Evolutionary conservation across 208 protist species (phyloP), one percentile per base, ranked within the genome.

Genomic region (Leptomonas pyrrhocoris): DNA sequence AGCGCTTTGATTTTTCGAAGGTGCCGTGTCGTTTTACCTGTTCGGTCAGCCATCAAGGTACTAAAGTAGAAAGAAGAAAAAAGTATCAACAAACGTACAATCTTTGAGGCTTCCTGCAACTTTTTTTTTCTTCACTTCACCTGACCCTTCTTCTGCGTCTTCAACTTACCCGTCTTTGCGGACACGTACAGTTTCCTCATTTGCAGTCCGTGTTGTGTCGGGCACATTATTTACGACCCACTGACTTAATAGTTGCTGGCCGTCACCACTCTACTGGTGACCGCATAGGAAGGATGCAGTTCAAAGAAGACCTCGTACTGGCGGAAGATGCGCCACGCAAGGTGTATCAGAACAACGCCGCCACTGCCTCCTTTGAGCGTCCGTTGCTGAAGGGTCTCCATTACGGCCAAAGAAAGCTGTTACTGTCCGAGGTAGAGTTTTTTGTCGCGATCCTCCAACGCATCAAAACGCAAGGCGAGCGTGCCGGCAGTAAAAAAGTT

Each of bases 361-460:
- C 73, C 36, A 72, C 77, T 6, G 60, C 65, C 0, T 76, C 74
- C 9, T 76, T 90, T 15, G 78, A 86, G 18, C 53, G 74, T 19
- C 51, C 84, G 16, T 73, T 89, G 18, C 19, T 86, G 21, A 96
- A 96, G 57, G 81, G 92, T 7, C 77, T 96, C 30, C 97, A 99
- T 78, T 99, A 89, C 81, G 97, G 97, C 18, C 96, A 99, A 83
- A 82, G 97, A 21, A 98, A 99, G 73, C 71, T 98, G 56, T 77
- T 98, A 5, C 69, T 99, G 5, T 96, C 91, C 2, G 96, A 98
- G 74, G 84, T 99, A 34, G 93, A 98, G 83, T 98, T 98, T 63
- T 84, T 98, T 16, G 79, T 81, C 18, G 70, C 74, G 7, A 74
- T 91, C 34, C 16, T 38, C 4, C 8, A 34, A 23, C 45, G 34